Evolutionary conservation across 1,139 yeast species (phyloP).

Genomic region (Hemisphaericaspora lyxosophila): DNA sequence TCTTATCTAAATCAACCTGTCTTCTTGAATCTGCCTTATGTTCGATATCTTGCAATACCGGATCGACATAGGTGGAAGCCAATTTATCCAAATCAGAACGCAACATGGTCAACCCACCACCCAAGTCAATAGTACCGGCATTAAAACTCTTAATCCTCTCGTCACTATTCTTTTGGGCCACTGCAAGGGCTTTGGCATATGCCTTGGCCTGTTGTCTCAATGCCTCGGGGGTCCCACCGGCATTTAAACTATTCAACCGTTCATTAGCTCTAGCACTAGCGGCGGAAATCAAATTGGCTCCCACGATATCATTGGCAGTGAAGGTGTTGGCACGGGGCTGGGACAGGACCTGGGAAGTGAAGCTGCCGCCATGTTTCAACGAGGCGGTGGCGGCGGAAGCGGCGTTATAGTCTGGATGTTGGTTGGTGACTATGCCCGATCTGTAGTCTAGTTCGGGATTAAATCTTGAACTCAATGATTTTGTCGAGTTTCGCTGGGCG

Average conservation of each 20-base stretch:
- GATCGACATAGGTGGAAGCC: constrained; percentile 81
- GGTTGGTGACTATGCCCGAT: constrained; percentile 33
- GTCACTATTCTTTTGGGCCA: constrained; percentile 68
- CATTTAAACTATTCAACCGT: constrained; percentile 43
- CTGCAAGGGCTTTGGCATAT: constrained; percentile 49
- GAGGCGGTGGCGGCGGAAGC: constrained; percentile 43
- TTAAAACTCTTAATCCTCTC: constrained; percentile 49
- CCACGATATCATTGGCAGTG: constrained; percentile 47
- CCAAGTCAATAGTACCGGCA: constrained; percentile 68
- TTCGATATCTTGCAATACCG: constrained; percentile 77
- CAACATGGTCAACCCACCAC: constrained; percentile 84
- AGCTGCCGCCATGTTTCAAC: constrained; percentile 30
- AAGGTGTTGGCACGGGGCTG: constrained; percentile 35
- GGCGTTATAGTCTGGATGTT: constrained; percentile 23
- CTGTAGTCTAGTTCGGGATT: constrained; percentile 47
- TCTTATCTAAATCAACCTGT: constrained; percentile 49
- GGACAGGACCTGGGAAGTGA: constrained; percentile 24
- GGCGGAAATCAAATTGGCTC: constrained; percentile 55
- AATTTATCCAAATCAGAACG: constrained; percentile 74
- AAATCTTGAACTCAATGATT: constrained; percentile 42
- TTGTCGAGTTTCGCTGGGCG: constrained; percentile 45
- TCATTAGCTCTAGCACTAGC: constrained; percentile 61
- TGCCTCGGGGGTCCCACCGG: constrained; percentile 34
- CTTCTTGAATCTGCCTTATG: constrained; percentile 73
- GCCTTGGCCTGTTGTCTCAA: constrained; percentile 43